Base-by-base conservation (phyloP, 345 rosid genomes). In the Aegle marmelos region DNA sequence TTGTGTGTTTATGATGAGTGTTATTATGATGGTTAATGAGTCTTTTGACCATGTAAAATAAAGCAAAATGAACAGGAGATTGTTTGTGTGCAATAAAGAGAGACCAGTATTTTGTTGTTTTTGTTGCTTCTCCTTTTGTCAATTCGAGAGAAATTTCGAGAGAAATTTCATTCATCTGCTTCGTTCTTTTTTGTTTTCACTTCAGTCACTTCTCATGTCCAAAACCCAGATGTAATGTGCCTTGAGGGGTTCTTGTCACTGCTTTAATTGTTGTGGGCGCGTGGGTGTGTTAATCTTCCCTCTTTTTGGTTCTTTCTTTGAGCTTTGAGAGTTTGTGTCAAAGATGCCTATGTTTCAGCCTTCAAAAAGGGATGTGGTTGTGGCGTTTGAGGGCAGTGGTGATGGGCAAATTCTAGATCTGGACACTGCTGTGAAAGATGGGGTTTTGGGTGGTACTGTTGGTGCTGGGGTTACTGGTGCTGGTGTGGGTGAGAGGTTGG, bases 331-430 rank as follows among this genome's bases (percentile, higher is more conserved):
- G 53, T 70, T 74, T 72, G 48, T 74, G 36, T 76, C 59, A 61
- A 84, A 84, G 75, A 91, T 90, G 91, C 90, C 89, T 25, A 88
- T 87, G 91, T 87, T 79, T 83, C 86, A 86, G 73, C 84, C 89
- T 60, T 79, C 80, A 6, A 84, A 31, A 80, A 85, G 78, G 75
- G 84, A 82, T 82, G 86, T 78, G 73, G 86, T 73, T 68, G 76
- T 81, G 34, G 88, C 85, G 24, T 71, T 76, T 72, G 90, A 81
- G 37, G 87, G 75, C 22, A 64, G 83, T 66, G 81, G 83, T 57
- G 84, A 85, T 76, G 93, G 91, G 75, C 89, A 90, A 34, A 79
- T 88, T 67, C 75, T 90, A 86, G 95, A 91, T 90, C 91, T 91
- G 73, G 87, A 87, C 41, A 88, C 95, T 7, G 93, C 92, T 4